Conservation (phyloP, 257 asterid genomes). For the Capsicum pubescens region DNA sequence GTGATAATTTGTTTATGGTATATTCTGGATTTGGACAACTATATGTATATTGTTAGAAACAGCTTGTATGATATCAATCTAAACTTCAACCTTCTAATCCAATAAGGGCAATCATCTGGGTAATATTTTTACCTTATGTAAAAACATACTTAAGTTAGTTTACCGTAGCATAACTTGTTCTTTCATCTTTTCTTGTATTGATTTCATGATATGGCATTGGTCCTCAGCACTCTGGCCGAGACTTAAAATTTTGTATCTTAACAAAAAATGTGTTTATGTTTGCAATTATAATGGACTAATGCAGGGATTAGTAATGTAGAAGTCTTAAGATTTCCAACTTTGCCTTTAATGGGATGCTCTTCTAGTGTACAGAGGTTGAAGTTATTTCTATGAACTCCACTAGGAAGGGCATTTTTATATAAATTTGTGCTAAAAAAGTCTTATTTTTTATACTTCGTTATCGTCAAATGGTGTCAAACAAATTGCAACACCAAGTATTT, state of each 20-base stretch:
- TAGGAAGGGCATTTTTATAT: background rate
- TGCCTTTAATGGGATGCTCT: background rate
- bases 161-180: slow-evolving; percentile 18
- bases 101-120: background rate
- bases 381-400: background rate
- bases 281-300: background rate
- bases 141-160: background rate
- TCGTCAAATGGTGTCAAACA: background rate
- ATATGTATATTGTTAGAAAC: background rate
- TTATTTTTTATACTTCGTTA: background rate
- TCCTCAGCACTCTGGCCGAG: background rate
- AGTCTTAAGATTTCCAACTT: background rate
- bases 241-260: background rate
- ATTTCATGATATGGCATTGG: background rate
- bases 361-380: background rate
- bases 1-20: slow-evolving; percentile 12
- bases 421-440: background rate
- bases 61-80: background rate
- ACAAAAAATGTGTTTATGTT: background rate
- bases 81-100: slow-evolving; percentile 17
- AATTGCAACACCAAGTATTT: background rate
- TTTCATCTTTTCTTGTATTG: background rate
- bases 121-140: background rate
- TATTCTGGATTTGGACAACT: background rate
- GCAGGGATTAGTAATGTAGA: background rate